Conservation (phyloP, 108 stramenopile genomes). For the Mayamaea pseudoterrestris region DNA sequence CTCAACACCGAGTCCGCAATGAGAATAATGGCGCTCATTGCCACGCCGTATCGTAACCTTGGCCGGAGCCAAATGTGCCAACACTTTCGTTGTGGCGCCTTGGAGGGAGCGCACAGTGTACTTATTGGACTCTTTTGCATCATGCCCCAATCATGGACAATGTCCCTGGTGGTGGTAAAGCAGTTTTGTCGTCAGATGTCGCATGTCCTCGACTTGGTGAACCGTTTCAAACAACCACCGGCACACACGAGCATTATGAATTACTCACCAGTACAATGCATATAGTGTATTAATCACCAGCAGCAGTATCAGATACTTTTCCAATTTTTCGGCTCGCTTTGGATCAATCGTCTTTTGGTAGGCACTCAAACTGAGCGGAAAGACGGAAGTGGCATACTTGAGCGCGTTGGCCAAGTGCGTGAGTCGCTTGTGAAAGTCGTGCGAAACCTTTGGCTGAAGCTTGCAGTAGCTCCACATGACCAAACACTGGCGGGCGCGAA, state of each 20-base stretch:
- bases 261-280: conserved; percentile 69
- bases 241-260: no score
- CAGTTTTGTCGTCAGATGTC: no score
- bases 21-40: conserved; percentile 42
- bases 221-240: no score
- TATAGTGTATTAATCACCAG: conserved; percentile 62
- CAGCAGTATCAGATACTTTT: conserved; percentile 39
- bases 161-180: no score
- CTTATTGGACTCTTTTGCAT: conserved; percentile 49
- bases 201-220: no score
- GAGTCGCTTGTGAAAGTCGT: no score
- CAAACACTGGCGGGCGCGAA: conserved; percentile 75
- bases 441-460: conserved; percentile 54
- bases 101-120: neutral
- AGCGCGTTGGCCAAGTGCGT: conserved; percentile 72
- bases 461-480: conserved; percentile 61
- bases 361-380: conserved; percentile 61
- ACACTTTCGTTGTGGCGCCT: conserved; percentile 24
- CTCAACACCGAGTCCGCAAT: conserved; percentile 49
- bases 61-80: conserved; percentile 51
- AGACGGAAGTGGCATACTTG: conserved; percentile 70
- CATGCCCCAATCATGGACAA: conserved; percentile 87
- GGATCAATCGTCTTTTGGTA: conserved; percentile 55
- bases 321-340: conserved; percentile 25
- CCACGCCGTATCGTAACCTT: conserved; percentile 53